Percentiles rank a stretch among this genome's conserved stretches.
Conservation (phyloP, 1,284 basidiomycete genomes). For the Leccinum griseonigrum region DNA sequence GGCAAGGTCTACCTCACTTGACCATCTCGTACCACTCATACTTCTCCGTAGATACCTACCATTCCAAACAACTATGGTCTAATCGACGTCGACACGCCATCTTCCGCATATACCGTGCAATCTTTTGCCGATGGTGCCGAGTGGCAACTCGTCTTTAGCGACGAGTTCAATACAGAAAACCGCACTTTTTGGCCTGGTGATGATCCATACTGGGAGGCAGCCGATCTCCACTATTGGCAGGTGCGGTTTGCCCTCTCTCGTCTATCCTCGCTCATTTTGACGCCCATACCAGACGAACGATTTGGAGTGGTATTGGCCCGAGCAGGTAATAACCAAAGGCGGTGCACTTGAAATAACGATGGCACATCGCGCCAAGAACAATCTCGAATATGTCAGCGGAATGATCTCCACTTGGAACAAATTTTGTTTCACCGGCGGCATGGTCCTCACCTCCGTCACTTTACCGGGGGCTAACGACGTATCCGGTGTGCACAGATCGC, state of each 20-base stretch:
- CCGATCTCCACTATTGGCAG: conserved; percentile 38
- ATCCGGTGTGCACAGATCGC: conserved; percentile 43
- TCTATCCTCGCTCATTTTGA: not conserved
- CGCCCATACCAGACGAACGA: conserved; percentile 39
- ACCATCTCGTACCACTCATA: not conserved
- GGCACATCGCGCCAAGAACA: conserved; percentile 63
- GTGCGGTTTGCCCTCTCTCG: conserved; percentile 8
- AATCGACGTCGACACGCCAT: conserved; percentile 61
- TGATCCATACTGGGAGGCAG: conserved; percentile 67
- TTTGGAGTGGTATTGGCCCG: conserved; percentile 77
- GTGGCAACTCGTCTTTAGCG: conserved; percentile 77
- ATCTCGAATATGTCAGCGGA: conserved; percentile 73
- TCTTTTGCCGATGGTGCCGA: conserved; percentile 47
- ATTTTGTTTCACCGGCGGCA: conserved; percentile 91
- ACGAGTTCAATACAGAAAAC: conserved; percentile 84
- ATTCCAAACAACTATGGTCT: conserved; percentile 51
- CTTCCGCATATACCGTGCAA: conserved; percentile 39
- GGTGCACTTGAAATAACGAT: conserved; percentile 84
- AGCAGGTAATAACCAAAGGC: conserved; percentile 71
- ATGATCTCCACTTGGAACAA: conserved; percentile 84
- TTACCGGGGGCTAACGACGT: conserved; percentile 72
- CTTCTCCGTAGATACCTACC: conserved; percentile 24
- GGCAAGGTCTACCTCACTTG: conserved; percentile 32
- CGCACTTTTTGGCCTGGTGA: conserved; percentile 75
- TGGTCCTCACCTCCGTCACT: conserved; percentile 71